Conservation (phyloP, 331 rosid genomes). For the Quercus phellos region DNA sequence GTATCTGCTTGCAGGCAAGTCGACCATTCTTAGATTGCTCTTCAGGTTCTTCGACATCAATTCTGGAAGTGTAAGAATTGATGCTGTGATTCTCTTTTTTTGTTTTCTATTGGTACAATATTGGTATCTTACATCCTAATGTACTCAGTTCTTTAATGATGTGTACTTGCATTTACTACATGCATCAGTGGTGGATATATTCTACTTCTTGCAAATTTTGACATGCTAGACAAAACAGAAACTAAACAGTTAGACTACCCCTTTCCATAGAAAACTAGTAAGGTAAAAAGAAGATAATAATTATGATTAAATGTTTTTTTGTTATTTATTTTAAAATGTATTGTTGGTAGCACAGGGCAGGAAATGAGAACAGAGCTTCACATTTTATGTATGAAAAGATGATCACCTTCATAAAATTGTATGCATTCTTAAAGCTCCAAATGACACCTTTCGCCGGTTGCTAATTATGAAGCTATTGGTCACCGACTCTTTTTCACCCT, state of each 20-base stretch:
- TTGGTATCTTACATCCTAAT: not conserved
- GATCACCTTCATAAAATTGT: not conserved
- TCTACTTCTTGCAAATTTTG: conserved; percentile 6
- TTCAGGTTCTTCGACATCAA: conserved; percentile 88
- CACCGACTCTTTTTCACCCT: not conserved
- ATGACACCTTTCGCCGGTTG: not conserved
- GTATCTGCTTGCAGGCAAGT: conserved; percentile 73
- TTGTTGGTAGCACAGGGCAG: not conserved
- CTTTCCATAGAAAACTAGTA: not conserved
- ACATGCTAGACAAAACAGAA: not conserved
- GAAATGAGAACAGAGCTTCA: conserved; percentile 8
- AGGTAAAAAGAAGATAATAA: not conserved
- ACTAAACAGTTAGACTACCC: not conserved
- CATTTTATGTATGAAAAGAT: not conserved
- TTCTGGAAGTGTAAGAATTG: conserved; percentile 80
- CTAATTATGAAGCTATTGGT: conserved; percentile 1
- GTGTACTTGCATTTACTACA: not conserved
- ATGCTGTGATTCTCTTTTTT: conserved; percentile 18
- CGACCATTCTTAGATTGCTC: conserved; percentile 90
- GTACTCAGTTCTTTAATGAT: not conserved
- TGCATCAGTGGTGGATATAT: not conserved
- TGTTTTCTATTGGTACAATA: conserved; percentile 20
- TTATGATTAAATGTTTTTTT: conserved; percentile 6
- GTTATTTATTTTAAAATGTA: not conserved
- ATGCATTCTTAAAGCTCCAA: not conserved